These are phyloP conservation scores for Capsella bursapastoris DNA, from an alignment of 345 rosid species.

Conservation along the genomic window DNA sequence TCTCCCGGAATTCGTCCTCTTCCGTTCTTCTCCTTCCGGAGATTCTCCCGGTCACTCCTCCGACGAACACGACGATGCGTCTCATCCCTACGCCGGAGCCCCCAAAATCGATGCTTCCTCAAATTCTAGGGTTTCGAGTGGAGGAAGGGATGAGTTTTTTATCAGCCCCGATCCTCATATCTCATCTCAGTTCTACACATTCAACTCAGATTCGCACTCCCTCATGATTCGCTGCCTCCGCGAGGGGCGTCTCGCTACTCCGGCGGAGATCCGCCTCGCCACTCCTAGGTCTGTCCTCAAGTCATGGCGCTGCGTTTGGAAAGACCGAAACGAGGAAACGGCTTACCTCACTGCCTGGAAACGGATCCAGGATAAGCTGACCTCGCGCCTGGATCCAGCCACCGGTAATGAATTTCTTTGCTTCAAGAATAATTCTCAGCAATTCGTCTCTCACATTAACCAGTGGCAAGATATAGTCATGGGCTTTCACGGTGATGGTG, in stretches of 20 bases:
- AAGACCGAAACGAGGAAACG: conserved; percentile 98
- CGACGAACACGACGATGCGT: conserved; percentile 56
- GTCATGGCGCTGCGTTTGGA: conserved; percentile 98
- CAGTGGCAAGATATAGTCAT: conserved; percentile 98
- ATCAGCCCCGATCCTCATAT: conserved; percentile 85
- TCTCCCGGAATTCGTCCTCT: conserved; percentile 75
- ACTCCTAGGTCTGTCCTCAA: conserved; percentile 77
- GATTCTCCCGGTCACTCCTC: conserved; percentile 62
- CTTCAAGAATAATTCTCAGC: conserved; percentile 87
- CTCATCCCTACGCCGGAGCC: conserved; percentile 39
- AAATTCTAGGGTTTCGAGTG: conserved; percentile 48
- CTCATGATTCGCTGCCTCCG: conserved; percentile 95
- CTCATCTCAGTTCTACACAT: conserved; percentile 95
- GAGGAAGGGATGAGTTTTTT: conserved; percentile 36
- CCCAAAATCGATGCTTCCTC: conserved; percentile 30
- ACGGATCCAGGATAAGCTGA: conserved; percentile 95
- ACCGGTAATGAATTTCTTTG: conserved; percentile 87
- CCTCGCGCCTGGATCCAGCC: conserved; percentile 65
- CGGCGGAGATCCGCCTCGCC: conserved; percentile 90
- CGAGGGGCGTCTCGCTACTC: conserved; percentile 79
- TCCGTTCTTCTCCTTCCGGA: conserved; percentile 72
- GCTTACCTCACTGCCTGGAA: conserved; percentile 98
- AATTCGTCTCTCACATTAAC: conserved; percentile 81
- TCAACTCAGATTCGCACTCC: conserved; percentile 90
- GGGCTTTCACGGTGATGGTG: conserved; percentile 91